A percentile compares a stretch with the other conserved stretches of the same genome.
phyloP scores from a whole-genome alignment of 768 basidiomycete species.

The Saitozyma podzolica region DNA sequence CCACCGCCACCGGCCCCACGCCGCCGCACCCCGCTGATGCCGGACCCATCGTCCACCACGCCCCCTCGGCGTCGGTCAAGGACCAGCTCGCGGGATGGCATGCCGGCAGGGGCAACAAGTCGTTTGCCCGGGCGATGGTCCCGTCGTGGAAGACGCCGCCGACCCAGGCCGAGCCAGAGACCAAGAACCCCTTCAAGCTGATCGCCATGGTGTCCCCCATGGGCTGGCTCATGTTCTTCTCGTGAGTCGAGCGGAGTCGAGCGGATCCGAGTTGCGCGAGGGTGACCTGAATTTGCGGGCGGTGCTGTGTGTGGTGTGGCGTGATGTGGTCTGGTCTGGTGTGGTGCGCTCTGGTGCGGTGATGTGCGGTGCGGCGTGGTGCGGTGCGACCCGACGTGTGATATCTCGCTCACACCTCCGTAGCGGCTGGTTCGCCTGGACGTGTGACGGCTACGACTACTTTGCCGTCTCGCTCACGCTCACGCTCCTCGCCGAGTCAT shows the following conservation, averaged over 20 bases:
- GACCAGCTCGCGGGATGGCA: constrained; percentile 43
- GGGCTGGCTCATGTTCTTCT: constrained; percentile 50
- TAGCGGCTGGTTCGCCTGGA: constrained; percentile 75
- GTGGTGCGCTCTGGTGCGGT: no score
- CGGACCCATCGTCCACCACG: no score
- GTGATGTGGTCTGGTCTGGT: background rate
- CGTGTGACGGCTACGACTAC: constrained; percentile 81
- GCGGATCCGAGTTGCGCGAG: no score
- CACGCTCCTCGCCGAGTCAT: constrained; percentile 41
- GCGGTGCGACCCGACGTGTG: no score
- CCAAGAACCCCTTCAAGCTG: constrained; percentile 49
- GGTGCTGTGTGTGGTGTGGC: no score
- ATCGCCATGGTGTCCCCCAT: constrained; percentile 40
- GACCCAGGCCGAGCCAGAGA: constrained; percentile 18
- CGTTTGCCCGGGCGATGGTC: constrained; percentile 35
- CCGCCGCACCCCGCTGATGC: no score
- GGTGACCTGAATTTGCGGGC: no score
- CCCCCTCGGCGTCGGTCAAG: constrained; percentile 16
- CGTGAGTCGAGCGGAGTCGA: constrained; percentile 13
- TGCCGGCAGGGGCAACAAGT: constrained; percentile 34
- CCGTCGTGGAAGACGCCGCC: constrained; percentile 16
- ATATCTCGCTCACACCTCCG: background rate
- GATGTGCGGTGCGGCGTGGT: no score
- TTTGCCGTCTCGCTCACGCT: constrained; percentile 63
- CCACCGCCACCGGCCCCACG: no score